Evolutionary conservation across 2,329 filamentous ascomycete species (phyloP), one percentile per base, ranked within the genome.

Genomic region (Trichoderma sp.): DNA sequence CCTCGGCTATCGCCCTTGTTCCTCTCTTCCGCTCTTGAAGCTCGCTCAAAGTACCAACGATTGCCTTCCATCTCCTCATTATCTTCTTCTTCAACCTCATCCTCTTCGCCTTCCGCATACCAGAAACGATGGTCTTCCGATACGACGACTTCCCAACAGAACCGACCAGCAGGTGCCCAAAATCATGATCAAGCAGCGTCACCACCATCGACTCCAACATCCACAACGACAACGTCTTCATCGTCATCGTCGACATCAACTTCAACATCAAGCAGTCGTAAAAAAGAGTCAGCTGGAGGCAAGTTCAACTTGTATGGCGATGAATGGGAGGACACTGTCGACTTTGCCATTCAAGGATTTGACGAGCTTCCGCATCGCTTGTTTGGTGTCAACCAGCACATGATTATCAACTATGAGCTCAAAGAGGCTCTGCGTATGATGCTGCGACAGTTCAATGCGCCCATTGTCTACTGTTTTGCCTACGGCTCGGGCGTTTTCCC

Each of bases 401-500:
- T 98, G 85, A 86, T 93, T 70, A 96, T 98, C 77, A 96, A 98
- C 77, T 90, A 93, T 77, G 94, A 98, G 78, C 96, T 98, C 80
- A 97, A 97, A 77, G 92, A 97, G 79, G 91, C 91, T 14, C 81
- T 99, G 75, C 89, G 94, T 66, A 89, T 94, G 75, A 92, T 98
- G 72, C 84, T 97, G 27, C 96, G 94, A 88, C 89, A 96, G 76
- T 98, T 99, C 80, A 87, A 91, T 63, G 95, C 96, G 0, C 95
- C 96, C 0, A 97, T 99, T 73, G 89, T 94, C 68, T 98, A 98
- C 83, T 95, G 94, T 16, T 97, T 99, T 79, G 96, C 96, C 1
- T 99, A 99, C 77, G 96, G 96, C 27, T 98, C 95, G 6, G 96
- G 96, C 4, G 96, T 99, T 11, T 99, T 99, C 76, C 90, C 94